Base-by-base conservation (phyloP, 208 protist genomes). In the Novymonas esmeraldas region DNA sequence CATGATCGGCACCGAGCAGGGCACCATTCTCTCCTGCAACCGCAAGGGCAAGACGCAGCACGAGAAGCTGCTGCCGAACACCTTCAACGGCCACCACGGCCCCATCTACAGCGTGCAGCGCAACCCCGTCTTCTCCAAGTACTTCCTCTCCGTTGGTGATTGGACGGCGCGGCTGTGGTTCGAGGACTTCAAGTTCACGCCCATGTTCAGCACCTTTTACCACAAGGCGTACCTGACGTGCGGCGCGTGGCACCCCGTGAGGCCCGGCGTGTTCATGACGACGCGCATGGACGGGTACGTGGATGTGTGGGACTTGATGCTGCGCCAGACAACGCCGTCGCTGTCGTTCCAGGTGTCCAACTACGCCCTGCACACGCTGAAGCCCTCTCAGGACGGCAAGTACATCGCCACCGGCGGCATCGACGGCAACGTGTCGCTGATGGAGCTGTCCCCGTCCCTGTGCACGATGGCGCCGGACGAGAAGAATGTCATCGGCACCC, bases 1-100 rank as follows among this genome's bases (percentile, higher is more conserved):
- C 85, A 97, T 99, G 85, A 95, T 98, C 60, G 97, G 97, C 60
- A 98, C 96, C 11, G 97, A 99, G 84, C 93, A 98, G 72, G 97
- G 97, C 59, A 92, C 84, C 11, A 89, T 98, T 57, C 79, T 98
- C 6, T 93, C 89, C 11, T 96, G 90, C 81, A 98, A 98, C 81
- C 90, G 94, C 52, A 98, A 98, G 78, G 93, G 90, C 42, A 98
- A 98, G 76, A 95, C 89, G 28, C 88, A 94, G 70, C 69, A 83
- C 41, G 95, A 98, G 45, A 97, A 97, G 74, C 90, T 98, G 50
- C 85, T 89, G n/a, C 71, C 86, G 26, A 95, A 97, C 79, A 94
- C 88, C 55, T 99, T 97, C 78, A 90, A 95, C 64, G 96, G 95
- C 10, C 98, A 98, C 78, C 94, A 98, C 76, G 98, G 98, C 0